Evolutionary conservation across 2,329 filamentous ascomycete genomes (phyloP).

Genomic region (Mycosphaerelloides madeirae): DNA sequence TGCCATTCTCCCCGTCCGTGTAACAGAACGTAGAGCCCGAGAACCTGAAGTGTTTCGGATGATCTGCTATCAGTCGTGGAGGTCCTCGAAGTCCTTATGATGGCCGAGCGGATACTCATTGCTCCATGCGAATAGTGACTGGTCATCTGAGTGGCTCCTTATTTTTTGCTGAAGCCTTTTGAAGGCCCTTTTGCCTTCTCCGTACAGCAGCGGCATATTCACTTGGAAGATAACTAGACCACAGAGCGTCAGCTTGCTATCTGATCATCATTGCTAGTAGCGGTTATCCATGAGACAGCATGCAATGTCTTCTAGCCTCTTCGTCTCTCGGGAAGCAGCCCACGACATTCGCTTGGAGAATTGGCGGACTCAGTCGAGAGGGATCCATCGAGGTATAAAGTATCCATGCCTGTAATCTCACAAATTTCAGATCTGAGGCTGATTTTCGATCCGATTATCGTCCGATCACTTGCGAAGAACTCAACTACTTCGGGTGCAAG

Average conservation of each 20-base stretch:
- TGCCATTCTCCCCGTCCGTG: neutral
- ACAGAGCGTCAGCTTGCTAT: no score
- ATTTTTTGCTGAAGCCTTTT: conserved; percentile 6
- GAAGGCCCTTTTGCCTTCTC: conserved; percentile 23
- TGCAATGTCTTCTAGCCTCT: conserved; percentile 39
- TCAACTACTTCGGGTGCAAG: conserved; percentile 4
- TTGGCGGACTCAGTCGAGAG: conserved; percentile 1
- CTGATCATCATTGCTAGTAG: no score
- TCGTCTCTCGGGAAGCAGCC: conserved; percentile 7
- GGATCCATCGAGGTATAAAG: conserved; percentile 17
- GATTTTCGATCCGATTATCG: neutral
- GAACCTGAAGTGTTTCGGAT: neutral
- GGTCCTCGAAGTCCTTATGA: neutral
- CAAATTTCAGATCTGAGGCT: conserved; percentile 12
- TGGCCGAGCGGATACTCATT: neutral
- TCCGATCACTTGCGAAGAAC: conserved; percentile 3
- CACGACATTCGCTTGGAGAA: conserved; percentile 15
- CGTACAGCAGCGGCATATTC: conserved; percentile 43
- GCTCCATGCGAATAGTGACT: conserved; percentile 8
- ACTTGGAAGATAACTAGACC: conserved; percentile 44
- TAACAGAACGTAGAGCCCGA: neutral
- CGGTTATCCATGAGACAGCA: conserved; percentile 44
- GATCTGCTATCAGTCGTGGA: conserved; percentile 1
- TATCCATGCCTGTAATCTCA: conserved; percentile 26
- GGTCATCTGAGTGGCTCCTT: conserved; percentile 5